These are phyloP conservation scores for Amphirosellinia nigrospora DNA, from an alignment of 495 filamentous ascomycete genomes.

Conservation along the genomic window DNA sequence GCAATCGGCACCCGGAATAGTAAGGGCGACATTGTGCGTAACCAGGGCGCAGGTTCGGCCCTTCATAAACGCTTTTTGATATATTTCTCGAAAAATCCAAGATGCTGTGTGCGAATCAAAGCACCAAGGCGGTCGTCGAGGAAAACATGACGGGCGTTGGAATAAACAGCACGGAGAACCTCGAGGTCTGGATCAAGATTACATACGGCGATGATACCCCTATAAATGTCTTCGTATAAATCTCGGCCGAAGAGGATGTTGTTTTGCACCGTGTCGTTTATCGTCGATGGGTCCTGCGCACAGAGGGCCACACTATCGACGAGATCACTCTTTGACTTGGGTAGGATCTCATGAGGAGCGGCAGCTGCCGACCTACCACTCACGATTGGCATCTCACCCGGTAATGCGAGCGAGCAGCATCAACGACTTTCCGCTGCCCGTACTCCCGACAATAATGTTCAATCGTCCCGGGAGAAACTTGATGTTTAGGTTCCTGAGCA, in stretches of 20 bases:
- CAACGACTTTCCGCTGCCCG: background rate
- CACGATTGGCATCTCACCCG: background rate
- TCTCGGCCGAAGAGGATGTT: background rate
- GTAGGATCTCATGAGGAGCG: background rate
- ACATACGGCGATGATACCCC: background rate
- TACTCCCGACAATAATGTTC: background rate
- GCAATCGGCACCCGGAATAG: background rate
- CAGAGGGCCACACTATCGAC: background rate
- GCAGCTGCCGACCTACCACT: background rate
- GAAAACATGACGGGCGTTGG: constrained; percentile 73
- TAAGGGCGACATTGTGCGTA: background rate
- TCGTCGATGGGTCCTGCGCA: background rate
- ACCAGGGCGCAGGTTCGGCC: background rate
- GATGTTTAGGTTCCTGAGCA: background rate
- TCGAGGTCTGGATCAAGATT: background rate
- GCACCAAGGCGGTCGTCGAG: constrained; percentile 86
- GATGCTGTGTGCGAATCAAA: constrained; percentile 85
- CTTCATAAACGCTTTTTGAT: background rate
- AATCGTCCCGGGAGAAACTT: background rate
- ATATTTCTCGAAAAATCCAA: constrained; percentile 73
- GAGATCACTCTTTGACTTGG: background rate
- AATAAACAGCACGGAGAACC: constrained; percentile 72
- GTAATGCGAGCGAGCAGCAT: background rate
- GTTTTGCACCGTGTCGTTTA: background rate
- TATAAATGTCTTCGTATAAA: background rate